Percentiles rank a stretch among this genome's conserved stretches.
Conservation (phyloP, 2,329 filamentous ascomycete species). For the Talaromyces marneffei region DNA sequence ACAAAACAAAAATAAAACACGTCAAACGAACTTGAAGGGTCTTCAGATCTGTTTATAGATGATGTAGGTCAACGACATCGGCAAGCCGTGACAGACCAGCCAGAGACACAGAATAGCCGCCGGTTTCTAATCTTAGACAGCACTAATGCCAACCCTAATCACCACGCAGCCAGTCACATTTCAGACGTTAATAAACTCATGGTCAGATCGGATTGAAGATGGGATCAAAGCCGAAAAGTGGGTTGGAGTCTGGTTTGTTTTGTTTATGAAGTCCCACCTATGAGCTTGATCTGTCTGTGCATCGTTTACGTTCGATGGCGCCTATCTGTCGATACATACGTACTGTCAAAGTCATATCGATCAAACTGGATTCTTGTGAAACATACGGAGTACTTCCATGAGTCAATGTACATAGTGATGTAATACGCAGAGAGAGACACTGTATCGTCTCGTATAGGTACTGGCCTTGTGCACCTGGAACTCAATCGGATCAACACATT, state of each 20-base stretch:
- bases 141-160: neutral
- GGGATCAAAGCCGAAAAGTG: neutral
- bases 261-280: neutral
- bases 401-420: neutral
- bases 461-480: neutral
- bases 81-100: slow-evolving; percentile 5
- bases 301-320: neutral
- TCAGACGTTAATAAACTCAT: neutral
- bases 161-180: neutral
- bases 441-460: neutral
- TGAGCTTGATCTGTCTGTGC: neutral
- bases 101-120: slow-evolving; percentile 6
- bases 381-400: neutral
- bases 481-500: neutral
- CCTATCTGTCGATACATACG: neutral
- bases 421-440: neutral
- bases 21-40: neutral
- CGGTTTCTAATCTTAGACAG: slow-evolving; percentile 4
- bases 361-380: neutral
- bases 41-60: slow-evolving; percentile 1
- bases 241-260: neutral
- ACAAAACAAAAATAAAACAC: slow-evolving; percentile 3
- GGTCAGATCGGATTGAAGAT: neutral
- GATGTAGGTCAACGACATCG: neutral
- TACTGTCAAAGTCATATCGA: neutral